Evolutionary conservation across 129 eudicot genomes (phyloP).

Genomic region (Escallonia herrerae): DNA sequence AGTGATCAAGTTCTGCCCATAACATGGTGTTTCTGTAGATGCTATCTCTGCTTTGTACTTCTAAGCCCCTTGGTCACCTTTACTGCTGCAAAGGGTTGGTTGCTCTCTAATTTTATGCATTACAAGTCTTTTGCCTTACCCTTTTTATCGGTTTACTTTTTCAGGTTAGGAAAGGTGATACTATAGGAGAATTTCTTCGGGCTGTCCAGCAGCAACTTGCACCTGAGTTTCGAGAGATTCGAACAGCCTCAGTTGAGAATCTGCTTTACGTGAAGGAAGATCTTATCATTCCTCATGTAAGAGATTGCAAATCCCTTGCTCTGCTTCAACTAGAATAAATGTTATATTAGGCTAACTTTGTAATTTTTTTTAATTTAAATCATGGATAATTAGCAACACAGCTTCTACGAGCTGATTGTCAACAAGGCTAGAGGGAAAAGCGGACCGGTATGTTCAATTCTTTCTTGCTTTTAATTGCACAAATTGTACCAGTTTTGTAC

Average conservation of each 20-base stretch:
- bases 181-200: slow-evolving; percentile 83
- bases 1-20: neutral
- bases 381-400: slow-evolving; percentile 73
- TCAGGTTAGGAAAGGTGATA: slow-evolving; percentile 93
- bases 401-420: slow-evolving; percentile 94
- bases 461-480: neutral
- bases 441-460: slow-evolving; percentile 67
- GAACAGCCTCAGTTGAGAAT: slow-evolving; percentile 94
- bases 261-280: slow-evolving; percentile 93
- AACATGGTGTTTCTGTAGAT: too few relatives aligned
- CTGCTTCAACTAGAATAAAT: neutral
- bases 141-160: slow-evolving; percentile 4
- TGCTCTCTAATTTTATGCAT: too few relatives aligned
- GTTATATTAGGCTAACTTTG: too few relatives aligned
- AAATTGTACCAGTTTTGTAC: neutral
- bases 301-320: slow-evolving; percentile 4
- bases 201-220: slow-evolving; percentile 99
- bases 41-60: too few relatives aligned
- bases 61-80: too few relatives aligned
- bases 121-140: too few relatives aligned
- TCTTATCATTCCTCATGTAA: slow-evolving; percentile 96
- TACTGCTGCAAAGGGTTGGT: too few relatives aligned
- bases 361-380: neutral
- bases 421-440: slow-evolving; percentile 98
- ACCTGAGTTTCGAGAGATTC: slow-evolving; percentile 95